Percentiles rank a stretch among this genome's conserved stretches.
phyloP scores from a whole-genome alignment of 495 filamentous ascomycete genomes.

The Lophium mytilinum region DNA sequence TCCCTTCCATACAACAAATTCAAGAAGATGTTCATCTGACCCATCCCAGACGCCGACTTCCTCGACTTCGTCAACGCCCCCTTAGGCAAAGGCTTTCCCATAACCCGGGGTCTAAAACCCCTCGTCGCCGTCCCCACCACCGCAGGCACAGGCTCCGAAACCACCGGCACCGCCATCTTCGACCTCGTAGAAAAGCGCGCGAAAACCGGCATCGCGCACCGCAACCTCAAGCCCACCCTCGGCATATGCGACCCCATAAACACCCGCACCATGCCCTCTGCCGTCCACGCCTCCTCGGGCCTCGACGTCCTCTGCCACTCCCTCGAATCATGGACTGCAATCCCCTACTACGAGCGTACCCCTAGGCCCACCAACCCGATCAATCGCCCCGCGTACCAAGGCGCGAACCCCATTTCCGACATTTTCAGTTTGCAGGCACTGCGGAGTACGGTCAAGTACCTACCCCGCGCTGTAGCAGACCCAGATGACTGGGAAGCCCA shows the following conservation, averaged over 20 bases:
- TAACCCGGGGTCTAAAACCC: conserved; percentile 68
- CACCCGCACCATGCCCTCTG: conserved; percentile 87
- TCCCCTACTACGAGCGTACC: conserved; percentile 76
- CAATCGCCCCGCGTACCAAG: conserved; percentile 87
- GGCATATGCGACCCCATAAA: conserved; percentile 96
- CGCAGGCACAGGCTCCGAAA: conserved; percentile 90
- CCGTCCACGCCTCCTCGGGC: conserved; percentile 80
- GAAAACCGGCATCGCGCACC: conserved; percentile 93
- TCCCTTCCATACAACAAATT: too few relatives aligned
- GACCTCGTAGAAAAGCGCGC: conserved; percentile 80
- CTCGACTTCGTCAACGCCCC: conserved; percentile 97
- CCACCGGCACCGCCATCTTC: conserved; percentile 96
- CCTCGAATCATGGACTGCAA: conserved; percentile 92
- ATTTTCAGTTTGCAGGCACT: conserved; percentile 87
- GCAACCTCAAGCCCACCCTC: conserved; percentile 88
- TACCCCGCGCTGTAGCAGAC: conserved; percentile 76
- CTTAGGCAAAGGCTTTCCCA: conserved; percentile 76
- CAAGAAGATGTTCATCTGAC: too few relatives aligned
- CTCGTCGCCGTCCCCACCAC: conserved; percentile 93
- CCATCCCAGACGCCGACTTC: conserved; percentile 71
- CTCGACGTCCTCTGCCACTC: conserved; percentile 91
- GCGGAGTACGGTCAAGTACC: conserved; percentile 73
- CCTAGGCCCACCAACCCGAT: conserved; percentile 87
- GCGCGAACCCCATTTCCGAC: conserved; percentile 93
- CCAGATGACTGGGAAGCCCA: conserved; percentile 89